A percentile compares a stretch with the other conserved stretches of the same genome.
Evolutionary conservation across 169 alveolate species (phyloP).

Genomic region (Ichthyophthirius multifiliis): DNA sequence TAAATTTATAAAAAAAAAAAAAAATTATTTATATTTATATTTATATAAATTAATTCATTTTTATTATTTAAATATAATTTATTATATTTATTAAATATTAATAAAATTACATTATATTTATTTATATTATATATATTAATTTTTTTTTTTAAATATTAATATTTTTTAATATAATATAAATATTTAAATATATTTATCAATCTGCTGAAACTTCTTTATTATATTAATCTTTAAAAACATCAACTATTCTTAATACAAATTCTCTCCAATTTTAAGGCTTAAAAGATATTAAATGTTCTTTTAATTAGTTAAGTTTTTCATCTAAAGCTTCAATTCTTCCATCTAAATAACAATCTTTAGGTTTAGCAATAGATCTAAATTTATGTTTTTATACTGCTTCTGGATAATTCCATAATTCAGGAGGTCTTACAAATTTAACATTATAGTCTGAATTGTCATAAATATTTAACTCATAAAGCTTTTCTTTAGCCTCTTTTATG

Average conservation of each 20-base stretch:
- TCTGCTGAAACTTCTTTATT: neutral
- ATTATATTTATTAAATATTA: too few species aligned
- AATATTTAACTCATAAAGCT: neutral
- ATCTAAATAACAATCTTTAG: conserved; percentile 30
- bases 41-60: too few species aligned
- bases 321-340: conserved; percentile 34
- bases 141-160: too few species aligned
- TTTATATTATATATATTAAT: too few species aligned
- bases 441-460: neutral
- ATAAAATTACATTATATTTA: too few species aligned
- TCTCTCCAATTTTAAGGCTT: neutral
- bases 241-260: neutral
- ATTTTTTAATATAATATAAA: too few species aligned
- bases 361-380: conserved; percentile 37
- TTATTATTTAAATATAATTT: too few species aligned
- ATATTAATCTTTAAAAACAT: neutral
- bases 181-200: too few species aligned
- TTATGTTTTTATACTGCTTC: conserved; percentile 19
- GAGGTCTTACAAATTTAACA: conserved; percentile 29
- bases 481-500: neutral
- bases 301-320: neutral
- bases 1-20: too few species aligned
- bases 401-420: conserved; percentile 44
- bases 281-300: neutral
- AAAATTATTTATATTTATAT: too few species aligned